Base-by-base conservation (phyloP, 208 protist genomes). In the Herpetomonas tarakana region DNA sequence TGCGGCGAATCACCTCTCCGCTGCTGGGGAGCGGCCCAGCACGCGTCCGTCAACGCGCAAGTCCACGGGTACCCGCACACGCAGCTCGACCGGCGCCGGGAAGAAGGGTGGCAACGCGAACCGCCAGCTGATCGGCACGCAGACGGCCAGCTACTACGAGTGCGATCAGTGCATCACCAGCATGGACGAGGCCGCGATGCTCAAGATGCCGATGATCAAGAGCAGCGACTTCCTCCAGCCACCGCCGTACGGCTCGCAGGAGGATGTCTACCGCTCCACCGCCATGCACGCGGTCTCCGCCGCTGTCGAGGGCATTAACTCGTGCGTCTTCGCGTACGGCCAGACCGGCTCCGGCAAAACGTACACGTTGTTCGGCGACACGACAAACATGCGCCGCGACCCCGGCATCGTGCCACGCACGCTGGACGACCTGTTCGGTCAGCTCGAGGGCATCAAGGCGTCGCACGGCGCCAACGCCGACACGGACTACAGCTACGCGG, bases 341-440 rank as follows among this genome's bases (percentile, higher is more conserved):
- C 85, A 92, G 65, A 94, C 88, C 3, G 88, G 88, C 35, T 85
- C 73, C 56, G 88, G 88, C 9, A 94, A 94, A 71, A 94, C 84
- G 2, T 87, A 91, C 70, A 92, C 88, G 28, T 69, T 96, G 25
- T 91, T 93, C 49, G 89, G 89, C 21, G 81, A 91, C 64, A 78
- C 74, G 7, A 52, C 58, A 19, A 79, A 76, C 64, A 71, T 84
- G 44, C 69, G 60, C 22, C 71, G 71, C 29, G 81, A 91, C 50
- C 78, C 84, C 14, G 86, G 86, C n/a, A 60, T 92, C 2, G 81
- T 90, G n/a, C 76, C 80, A 31, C 82, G 86, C 45, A 81, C 80
- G 0, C 46, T 88, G 24, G 73, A 83, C 27, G 83, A 88, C 62
- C 55, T 92, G 1, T 92, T 92, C 39, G 25, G 55, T 50, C 71